Conservation (phyloP, 2,329 filamentous ascomycete genomes). For the Endocalyx cinctus region DNA sequence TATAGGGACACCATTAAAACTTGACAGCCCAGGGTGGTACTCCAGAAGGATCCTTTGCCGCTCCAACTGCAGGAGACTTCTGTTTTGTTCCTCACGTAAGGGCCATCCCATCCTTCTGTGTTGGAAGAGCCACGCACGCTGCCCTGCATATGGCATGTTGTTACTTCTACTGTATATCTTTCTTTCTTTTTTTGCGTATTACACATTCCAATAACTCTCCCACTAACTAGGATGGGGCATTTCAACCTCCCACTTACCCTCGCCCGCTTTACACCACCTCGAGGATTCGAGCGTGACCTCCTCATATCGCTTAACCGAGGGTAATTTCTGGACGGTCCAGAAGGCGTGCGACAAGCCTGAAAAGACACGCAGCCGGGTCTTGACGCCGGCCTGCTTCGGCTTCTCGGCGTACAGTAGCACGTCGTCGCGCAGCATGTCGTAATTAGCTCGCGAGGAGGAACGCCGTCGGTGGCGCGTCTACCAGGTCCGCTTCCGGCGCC, state of each 20-base stretch:
- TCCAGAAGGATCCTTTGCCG: too few relatives aligned
- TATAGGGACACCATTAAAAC: too few relatives aligned
- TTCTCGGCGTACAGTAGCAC: constrained; percentile 20
- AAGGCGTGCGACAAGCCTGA: constrained; percentile 25
- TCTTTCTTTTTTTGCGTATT: too few relatives aligned
- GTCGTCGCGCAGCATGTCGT: constrained; percentile 26
- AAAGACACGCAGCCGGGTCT: constrained; percentile 25
- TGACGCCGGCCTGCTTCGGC: constrained; percentile 17
- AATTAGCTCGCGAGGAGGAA: constrained; percentile 21
- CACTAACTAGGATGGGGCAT: too few relatives aligned
- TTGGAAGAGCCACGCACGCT: too few relatives aligned
- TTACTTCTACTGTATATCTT: too few relatives aligned
- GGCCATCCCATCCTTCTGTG: too few relatives aligned
- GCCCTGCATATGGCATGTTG: too few relatives aligned
- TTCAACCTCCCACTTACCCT: constrained; percentile 16
- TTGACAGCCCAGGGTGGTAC: too few relatives aligned
- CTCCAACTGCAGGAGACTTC: too few relatives aligned
- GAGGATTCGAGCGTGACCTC: constrained; percentile 12
- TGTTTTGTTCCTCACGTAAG: too few relatives aligned
- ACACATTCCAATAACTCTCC: too few relatives aligned
- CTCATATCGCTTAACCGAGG: constrained; percentile 16
- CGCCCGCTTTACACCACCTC: constrained; percentile 11
- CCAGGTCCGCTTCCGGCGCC: constrained; percentile 16
- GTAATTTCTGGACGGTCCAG: constrained; percentile 15
- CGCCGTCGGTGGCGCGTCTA: constrained; percentile 19